A percentile compares a stretch with the other conserved stretches of the same genome.
phyloP scores from a whole-genome alignment of 257 asterid genomes.

The Fraxinus excelsior region DNA sequence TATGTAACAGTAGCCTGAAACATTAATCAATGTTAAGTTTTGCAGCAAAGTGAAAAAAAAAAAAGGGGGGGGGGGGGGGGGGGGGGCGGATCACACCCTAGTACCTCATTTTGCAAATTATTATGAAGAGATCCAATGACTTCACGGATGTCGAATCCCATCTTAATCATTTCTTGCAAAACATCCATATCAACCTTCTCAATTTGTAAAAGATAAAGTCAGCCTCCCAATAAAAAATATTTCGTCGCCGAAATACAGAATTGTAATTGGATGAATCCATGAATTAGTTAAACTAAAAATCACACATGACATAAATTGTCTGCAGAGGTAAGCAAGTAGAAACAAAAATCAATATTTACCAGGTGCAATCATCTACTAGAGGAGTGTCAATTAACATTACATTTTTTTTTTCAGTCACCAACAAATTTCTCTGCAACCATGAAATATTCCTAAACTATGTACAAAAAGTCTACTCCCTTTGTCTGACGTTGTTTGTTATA shows the following conservation, averaged over 20 bases:
- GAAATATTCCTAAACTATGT: no score
- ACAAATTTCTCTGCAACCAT: no score
- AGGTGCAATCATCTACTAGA: no score
- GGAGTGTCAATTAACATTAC: no score
- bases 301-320: not conserved
- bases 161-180: conserved; percentile 37
- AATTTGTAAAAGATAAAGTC: conserved; percentile 9
- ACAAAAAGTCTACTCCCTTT: no score
- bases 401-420: no score
- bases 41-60: not conserved
- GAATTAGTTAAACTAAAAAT: not conserved
- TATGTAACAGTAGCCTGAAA: conserved; percentile 59
- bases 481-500: no score
- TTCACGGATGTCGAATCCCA: conserved; percentile 47
- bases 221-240: not conserved
- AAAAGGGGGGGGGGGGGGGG: no score
- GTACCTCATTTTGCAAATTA: conserved; percentile 54
- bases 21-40: not conserved
- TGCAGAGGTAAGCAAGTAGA: not conserved
- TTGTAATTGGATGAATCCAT: not conserved
- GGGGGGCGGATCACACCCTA: not conserved
- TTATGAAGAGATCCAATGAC: conserved; percentile 45
- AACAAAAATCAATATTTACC: not conserved
- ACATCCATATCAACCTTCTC: conserved; percentile 46
- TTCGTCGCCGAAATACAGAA: not conserved